These are phyloP conservation scores for Vinca major DNA, from an alignment of 305 asterid species.

Conservation along the genomic window DNA sequence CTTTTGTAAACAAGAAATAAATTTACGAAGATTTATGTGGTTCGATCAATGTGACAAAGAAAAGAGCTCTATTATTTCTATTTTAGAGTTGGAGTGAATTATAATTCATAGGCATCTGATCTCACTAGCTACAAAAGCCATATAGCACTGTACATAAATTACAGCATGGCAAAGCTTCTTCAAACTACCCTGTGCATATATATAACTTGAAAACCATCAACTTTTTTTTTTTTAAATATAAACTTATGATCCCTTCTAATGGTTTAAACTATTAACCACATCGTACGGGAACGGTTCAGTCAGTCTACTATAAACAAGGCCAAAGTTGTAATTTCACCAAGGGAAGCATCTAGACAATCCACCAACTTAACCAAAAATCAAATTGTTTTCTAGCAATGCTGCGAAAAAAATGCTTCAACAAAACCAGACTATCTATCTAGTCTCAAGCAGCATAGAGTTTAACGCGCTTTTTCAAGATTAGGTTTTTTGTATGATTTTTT, in stretches of 20 bases:
- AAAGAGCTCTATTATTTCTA: too few species aligned
- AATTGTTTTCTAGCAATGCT: constrained; percentile 8
- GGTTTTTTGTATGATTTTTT: constrained; percentile 3
- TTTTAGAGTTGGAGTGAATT: too few species aligned
- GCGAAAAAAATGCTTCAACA: constrained; percentile 31
- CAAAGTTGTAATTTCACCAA: not conserved
- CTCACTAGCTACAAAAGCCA: constrained; percentile 9
- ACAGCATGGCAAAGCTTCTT: constrained; percentile 25
- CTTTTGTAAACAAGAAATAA: too few species aligned
- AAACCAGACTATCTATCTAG: constrained; percentile 11
- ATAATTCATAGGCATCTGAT: too few species aligned
- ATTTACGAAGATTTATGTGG: too few species aligned
- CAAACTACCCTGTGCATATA: constrained; percentile 14
- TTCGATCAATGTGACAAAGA: too few species aligned
- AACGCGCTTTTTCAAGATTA: constrained; percentile 6
- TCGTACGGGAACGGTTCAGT: constrained; percentile 6
- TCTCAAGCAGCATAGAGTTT: constrained; percentile 16
- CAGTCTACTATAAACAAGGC: constrained; percentile 16
- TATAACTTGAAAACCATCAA: constrained; percentile 9
- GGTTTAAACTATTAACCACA: constrained; percentile 19
- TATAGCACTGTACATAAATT: constrained; percentile 39
- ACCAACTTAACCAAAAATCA: constrained; percentile 16
- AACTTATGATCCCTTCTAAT: constrained; percentile 27
- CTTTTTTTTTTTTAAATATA: constrained; percentile 12
- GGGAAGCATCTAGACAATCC: constrained; percentile 13